These are phyloP conservation scores for Protomyces inundatus DNA, from an alignment of 1,139 yeast genomes.

Conservation along the genomic window DNA sequence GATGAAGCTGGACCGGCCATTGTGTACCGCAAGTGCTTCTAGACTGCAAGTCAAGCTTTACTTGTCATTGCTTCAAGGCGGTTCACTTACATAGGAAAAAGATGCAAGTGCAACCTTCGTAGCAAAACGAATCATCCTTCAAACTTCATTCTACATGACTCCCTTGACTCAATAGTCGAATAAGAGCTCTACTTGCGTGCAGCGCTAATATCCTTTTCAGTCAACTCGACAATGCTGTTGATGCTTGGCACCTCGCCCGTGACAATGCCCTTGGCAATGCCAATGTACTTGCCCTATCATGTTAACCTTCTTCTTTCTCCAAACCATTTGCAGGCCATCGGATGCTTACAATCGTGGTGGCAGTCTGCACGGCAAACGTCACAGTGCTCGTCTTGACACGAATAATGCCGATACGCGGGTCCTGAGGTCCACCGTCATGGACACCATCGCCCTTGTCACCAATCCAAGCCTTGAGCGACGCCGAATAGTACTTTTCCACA, in stretches of 20 bases:
- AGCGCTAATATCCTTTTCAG: conserved; percentile 18
- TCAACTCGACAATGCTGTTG: conserved; percentile 23
- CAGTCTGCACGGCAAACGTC: conserved; percentile 29
- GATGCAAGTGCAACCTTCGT: too few species aligned
- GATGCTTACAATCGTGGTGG: conserved; percentile 4
- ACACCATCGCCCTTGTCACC: conserved; percentile 38
- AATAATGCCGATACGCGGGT: conserved; percentile 38
- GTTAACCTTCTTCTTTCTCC: not conserved
- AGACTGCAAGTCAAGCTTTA: conserved; percentile 34
- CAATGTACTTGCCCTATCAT: not conserved
- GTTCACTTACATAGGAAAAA: not conserved
- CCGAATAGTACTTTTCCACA: conserved; percentile 42
- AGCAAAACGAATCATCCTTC: not conserved
- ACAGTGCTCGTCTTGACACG: conserved; percentile 29
- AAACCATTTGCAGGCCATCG: not conserved
- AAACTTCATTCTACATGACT: not conserved
- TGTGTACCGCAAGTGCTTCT: conserved; percentile 99
- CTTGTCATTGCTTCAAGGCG: not conserved
- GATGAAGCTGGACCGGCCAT: conserved; percentile 92
- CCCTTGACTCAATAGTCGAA: too few species aligned
- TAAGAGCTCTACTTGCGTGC: conserved; percentile 3
- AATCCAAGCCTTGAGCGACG: conserved; percentile 86
- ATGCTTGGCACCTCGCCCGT: conserved; percentile 24
- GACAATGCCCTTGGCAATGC: conserved; percentile 23
- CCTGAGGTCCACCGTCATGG: conserved; percentile 22